Conservation (phyloP, 1,284 basidiomycete species). For the Naganishia liquefaciens region DNA sequence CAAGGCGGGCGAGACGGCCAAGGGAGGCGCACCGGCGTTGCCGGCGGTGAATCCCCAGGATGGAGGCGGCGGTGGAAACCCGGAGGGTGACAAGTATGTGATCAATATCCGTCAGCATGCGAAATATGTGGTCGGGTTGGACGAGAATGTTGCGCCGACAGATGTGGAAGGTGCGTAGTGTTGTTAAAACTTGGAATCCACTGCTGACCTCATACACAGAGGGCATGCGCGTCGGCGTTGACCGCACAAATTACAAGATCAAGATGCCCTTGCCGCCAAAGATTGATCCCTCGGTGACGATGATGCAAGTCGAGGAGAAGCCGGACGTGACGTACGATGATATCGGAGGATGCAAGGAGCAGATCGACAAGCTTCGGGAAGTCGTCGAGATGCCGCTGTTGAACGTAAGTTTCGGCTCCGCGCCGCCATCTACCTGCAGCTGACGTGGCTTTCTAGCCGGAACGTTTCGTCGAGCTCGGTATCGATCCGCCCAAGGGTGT, state of each 20-base stretch:
- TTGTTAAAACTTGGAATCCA: neutral
- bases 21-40: slow-evolving; percentile 65
- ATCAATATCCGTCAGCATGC: slow-evolving; percentile 99
- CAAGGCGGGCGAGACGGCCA: slow-evolving; percentile 56
- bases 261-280: slow-evolving; percentile 99
- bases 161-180: slow-evolving; percentile 72
- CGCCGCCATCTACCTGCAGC: neutral
- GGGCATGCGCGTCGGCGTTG: slow-evolving; percentile 97
- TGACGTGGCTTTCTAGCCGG: slow-evolving; percentile 66
- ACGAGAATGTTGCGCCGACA: slow-evolving; percentile 92
- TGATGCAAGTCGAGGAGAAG: slow-evolving; percentile 99
- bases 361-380: slow-evolving; percentile 98
- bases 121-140: slow-evolving; percentile 97
- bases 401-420: slow-evolving; percentile 62
- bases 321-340: slow-evolving; percentile 97
- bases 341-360: slow-evolving; percentile 98
- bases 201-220: slow-evolving; percentile 56
- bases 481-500: slow-evolving; percentile 99
- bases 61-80: slow-evolving; percentile 53
- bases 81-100: slow-evolving; percentile 96
- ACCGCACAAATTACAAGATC: slow-evolving; percentile 96
- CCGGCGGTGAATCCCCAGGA: slow-evolving; percentile 50
- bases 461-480: slow-evolving; percentile 95
- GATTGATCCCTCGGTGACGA: slow-evolving; percentile 98
- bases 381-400: slow-evolving; percentile 98